Percentiles rank a stretch among this genome's conserved stretches.
These are phyloP conservation scores for Erigeron canadensis DNA, from an alignment of 129 eudicot species.

Conservation along the genomic window DNA sequence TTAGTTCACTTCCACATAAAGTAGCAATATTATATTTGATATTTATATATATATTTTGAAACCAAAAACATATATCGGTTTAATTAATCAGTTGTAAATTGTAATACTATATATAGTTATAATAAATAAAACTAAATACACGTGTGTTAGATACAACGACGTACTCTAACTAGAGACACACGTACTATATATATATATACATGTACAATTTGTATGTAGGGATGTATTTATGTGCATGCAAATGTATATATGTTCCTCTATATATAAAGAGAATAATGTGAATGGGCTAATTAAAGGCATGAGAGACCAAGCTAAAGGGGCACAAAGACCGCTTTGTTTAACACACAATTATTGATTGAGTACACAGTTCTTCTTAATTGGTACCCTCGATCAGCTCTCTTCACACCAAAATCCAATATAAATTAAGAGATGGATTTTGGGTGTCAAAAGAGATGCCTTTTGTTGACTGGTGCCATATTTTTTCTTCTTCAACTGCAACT, in stretches of 20 bases:
- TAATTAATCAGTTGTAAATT: background rate
- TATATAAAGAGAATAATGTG: background rate
- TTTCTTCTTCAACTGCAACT: slow-evolving; percentile 28
- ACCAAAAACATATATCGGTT: background rate
- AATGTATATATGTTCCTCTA: slow-evolving; percentile 12
- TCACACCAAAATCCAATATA: slow-evolving; percentile 34
- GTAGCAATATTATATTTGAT: background rate
- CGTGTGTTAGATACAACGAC: background rate
- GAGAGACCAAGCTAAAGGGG: slow-evolving; percentile 35
- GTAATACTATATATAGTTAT: no score
- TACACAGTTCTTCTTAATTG: slow-evolving; percentile 5
- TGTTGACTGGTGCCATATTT: slow-evolving; percentile 21
- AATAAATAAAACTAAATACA: no score
- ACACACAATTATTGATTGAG: slow-evolving; percentile 22
- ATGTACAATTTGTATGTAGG: background rate
- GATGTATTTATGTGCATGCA: slow-evolving; percentile 12
- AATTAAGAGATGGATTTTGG: slow-evolving; percentile 29
- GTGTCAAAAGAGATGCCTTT: slow-evolving; percentile 30
- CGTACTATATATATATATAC: background rate
- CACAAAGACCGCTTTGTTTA: slow-evolving; percentile 25
- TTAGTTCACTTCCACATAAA: background rate
- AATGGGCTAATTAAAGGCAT: slow-evolving; percentile 23
- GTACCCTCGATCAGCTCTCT: slow-evolving; percentile 16
- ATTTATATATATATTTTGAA: background rate
- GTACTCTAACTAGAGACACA: background rate